Evolutionary conservation across 139 green algal genomes (phyloP), one percentile per base, ranked within the genome.

Genomic region (Chlamydomonas sphaeroides): DNA sequence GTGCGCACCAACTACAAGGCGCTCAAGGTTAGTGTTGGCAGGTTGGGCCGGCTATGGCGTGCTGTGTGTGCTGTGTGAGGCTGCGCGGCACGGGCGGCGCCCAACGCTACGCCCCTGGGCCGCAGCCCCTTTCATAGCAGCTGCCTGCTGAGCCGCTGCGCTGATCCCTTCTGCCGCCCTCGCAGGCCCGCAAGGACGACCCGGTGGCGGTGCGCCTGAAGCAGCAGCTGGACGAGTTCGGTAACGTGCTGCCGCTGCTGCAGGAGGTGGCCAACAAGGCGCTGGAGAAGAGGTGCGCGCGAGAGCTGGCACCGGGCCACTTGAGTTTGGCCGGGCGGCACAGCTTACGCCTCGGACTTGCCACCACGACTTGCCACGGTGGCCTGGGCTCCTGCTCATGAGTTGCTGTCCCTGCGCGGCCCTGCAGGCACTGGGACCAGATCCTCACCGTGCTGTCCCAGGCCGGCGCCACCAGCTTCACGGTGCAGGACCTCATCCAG

Each of bases 171-270:
- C 45, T 14, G 11, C 45, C 45, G 11, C 45, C 30, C 15, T 6
- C 30, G 18, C 86, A 90, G 86, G 72, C 38, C 33, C 78, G 83
- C 45, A 86, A 86, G 72, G 87, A 90, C 23, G 83, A 90, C 48
- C 67, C 70, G 20, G 92, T 96, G 56, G 88, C 94, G 18, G 67
- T 59, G 1, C 76, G 89, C 25, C 82, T 96, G 48, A 94, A 94
- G 81, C 72, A 90, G 68, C 72, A 88, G 30, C 79, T 96, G 73
- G 93, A 96, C 8, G 87, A 93, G 30, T 95, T 96, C 85, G 91
- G 91, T 66, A 80, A 88, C 70, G 38, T 86, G 21, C 67, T 93
- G 85, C 89, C 89, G 32, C 79, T 93, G 75, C 75, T 93, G 49
- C 39, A 75, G 48, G 87, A 88, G 78, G 86, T 90, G 39, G 35